Evolutionary conservation across 495 filamentous ascomycete genomes (phyloP).

Genomic region (Talaromyces wortmannii): DNA sequence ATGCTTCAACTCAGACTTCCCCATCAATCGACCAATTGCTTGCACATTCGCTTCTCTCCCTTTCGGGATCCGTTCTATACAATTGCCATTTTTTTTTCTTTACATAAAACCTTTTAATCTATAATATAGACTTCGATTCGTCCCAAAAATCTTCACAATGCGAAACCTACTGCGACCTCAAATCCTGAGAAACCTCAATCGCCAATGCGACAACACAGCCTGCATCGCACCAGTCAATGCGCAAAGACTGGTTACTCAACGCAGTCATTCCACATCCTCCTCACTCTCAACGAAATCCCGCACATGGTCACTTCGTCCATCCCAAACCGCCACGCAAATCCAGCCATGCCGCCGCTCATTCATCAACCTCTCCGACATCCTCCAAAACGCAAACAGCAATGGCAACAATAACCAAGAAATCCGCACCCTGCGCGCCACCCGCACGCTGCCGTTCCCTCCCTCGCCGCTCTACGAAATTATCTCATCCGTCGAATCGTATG

Average conservation of each 20-base stretch:
- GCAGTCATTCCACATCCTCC: not conserved
- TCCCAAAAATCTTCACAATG: not conserved
- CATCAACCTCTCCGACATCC: constrained; percentile 22
- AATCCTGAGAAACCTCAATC: not conserved
- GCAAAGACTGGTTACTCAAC: too few relatives aligned
- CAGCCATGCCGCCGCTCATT: not conserved
- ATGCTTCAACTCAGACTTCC: too few relatives aligned
- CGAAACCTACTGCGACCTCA: not conserved
- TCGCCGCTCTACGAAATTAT: constrained; percentile 70
- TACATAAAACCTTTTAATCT: too few relatives aligned
- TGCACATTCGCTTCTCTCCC: too few relatives aligned
- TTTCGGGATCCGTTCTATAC: too few relatives aligned
- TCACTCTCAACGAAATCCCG: not conserved
- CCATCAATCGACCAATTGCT: too few relatives aligned
- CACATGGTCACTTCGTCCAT: not conserved
- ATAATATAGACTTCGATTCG: too few relatives aligned
- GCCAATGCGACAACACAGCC: too few relatives aligned
- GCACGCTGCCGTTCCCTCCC: constrained; percentile 73
- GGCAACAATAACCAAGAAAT: constrained; percentile 13
- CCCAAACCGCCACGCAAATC: not conserved
- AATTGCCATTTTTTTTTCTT: too few relatives aligned
- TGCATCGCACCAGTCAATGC: too few relatives aligned
- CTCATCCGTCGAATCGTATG: constrained; percentile 77
- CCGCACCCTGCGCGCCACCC: constrained; percentile 59
- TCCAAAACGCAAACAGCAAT: constrained; percentile 17